Evolutionary conservation across 371 early-diverging fungal species (phyloP).

Genomic region (Thermomucor indicae-seudaticae): DNA sequence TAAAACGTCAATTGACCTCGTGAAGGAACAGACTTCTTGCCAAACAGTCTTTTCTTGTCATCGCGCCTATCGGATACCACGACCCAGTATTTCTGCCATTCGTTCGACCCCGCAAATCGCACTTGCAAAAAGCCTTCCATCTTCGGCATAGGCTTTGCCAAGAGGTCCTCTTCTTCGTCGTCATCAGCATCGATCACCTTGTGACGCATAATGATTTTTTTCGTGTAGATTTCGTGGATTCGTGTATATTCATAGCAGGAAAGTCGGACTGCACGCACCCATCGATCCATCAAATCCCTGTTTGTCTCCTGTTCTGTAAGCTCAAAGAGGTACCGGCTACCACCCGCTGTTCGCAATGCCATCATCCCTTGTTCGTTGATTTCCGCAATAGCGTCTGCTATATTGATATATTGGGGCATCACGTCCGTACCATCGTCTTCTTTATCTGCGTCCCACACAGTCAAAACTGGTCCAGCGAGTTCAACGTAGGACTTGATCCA

Average conservation of each 20-base stretch:
- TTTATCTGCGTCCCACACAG: slow-evolving; percentile 50
- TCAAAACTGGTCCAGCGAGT: slow-evolving; percentile 58
- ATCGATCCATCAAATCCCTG: slow-evolving; percentile 53
- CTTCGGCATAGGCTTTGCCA: slow-evolving; percentile 8
- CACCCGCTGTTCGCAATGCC: slow-evolving; percentile 59
- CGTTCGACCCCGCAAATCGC: slow-evolving; percentile 56
- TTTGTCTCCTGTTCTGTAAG: neutral
- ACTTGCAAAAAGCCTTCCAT: slow-evolving; percentile 56
- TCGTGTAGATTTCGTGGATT: slow-evolving; percentile 76
- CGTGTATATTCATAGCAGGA: slow-evolving; percentile 72
- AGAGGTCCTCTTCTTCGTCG: slow-evolving; percentile 2
- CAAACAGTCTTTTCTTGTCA: slow-evolving; percentile 53
- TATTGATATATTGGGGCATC: slow-evolving; percentile 66
- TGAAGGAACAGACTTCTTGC: slow-evolving; percentile 45
- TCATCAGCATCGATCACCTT: neutral
- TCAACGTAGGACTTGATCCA: slow-evolving; percentile 73
- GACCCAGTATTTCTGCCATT: slow-evolving; percentile 63
- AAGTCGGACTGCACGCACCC: slow-evolving; percentile 73
- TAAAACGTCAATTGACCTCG: slow-evolving; percentile 57
- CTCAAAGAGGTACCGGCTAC: slow-evolving; percentile 49
- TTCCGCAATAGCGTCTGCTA: slow-evolving; percentile 43
- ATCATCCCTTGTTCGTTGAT: slow-evolving; percentile 35
- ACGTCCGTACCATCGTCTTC: neutral
- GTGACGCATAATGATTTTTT: too few relatives aligned
- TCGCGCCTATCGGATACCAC: slow-evolving; percentile 48